A percentile compares a stretch with the other conserved stretches of the same genome.
phyloP scores from a whole-genome alignment of 2,329 filamentous ascomycete species.

The Sporothrix curviconia region DNA sequence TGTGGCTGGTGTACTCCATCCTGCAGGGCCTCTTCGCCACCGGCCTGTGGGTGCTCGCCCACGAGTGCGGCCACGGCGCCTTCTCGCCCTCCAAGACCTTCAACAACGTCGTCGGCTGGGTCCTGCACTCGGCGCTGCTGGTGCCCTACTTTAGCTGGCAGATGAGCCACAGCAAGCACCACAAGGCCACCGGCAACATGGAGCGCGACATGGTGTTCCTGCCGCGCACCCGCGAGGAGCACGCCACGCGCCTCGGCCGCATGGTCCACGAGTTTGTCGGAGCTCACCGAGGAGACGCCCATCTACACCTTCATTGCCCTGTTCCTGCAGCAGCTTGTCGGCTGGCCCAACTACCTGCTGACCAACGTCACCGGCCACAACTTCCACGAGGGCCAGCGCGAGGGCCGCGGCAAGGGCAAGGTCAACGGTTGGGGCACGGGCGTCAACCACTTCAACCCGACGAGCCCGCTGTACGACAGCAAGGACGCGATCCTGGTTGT shows the following conservation, averaged over 20 bases:
- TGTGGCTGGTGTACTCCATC: conserved; percentile 63
- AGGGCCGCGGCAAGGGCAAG: conserved; percentile 93
- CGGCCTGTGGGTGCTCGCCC: conserved; percentile 90
- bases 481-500: conserved; percentile 83
- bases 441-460: conserved; percentile 92
- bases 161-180: conserved; percentile 97
- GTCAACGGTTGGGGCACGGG: conserved; percentile 69
- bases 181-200: conserved; percentile 97
- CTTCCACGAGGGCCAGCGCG: conserved; percentile 80
- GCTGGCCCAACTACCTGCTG: conserved; percentile 88
- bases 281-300: conserved; percentile 92
- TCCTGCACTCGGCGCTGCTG: conserved; percentile 79
- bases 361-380: conserved; percentile 96
- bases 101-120: conserved; percentile 88
- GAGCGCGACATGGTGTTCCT: conserved; percentile 99
- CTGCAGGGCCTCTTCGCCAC: conserved; percentile 90
- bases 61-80: conserved; percentile 95
- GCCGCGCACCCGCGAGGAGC: conserved; percentile 81
- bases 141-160: conserved; percentile 99
- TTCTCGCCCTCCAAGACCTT: conserved; percentile 88
- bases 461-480: conserved; percentile 83
- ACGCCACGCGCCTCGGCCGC: conserved; percentile 67
- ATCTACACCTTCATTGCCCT: conserved; percentile 70
- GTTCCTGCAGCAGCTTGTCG: conserved; percentile 77
- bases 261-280: conserved; percentile 73